Evolutionary conservation across 148 eudicot species (phyloP).

Genomic region (Simmondsia chinensis): DNA sequence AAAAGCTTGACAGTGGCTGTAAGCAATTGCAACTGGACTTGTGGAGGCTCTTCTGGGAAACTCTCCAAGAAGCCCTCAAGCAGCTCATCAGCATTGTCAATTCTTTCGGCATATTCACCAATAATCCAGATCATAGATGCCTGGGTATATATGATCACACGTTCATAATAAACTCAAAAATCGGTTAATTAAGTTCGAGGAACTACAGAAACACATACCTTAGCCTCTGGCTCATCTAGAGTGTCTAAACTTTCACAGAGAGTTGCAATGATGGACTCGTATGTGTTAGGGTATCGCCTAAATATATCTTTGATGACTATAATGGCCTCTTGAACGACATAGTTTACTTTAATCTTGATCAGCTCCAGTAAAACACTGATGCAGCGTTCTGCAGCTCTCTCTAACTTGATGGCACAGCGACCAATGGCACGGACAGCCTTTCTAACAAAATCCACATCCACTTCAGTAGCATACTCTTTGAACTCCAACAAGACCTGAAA

Average conservation of each 20-base stretch:
- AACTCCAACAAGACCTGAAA: constrained; percentile 90
- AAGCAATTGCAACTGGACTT: constrained; percentile 90
- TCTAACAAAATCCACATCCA: constrained; percentile 97
- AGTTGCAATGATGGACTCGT: constrained; percentile 97
- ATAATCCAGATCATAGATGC: constrained; percentile 99
- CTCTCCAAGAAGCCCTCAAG: constrained; percentile 93
- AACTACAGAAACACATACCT: constrained; percentile 38
- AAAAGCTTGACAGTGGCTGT: constrained; percentile 95
- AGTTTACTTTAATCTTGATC: constrained; percentile 98
- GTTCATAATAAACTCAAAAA: background rate
- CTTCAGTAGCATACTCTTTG: constrained; percentile 98
- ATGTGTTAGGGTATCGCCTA: constrained; percentile 99
- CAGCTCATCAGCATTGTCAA: constrained; percentile 97
- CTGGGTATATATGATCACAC: constrained; percentile 21
- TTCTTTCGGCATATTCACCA: constrained; percentile 99
- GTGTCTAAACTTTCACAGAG: constrained; percentile 98
- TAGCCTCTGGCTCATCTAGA: constrained; percentile 97
- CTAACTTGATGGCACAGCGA: constrained; percentile 96
- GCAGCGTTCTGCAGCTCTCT: constrained; percentile 99
- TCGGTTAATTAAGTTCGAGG: constrained; percentile 11
- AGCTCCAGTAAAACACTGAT: constrained; percentile 94
- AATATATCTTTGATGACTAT: constrained; percentile 97
- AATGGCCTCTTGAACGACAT: constrained; percentile 98
- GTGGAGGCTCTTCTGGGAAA: constrained; percentile 96
- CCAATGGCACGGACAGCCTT: constrained; percentile 99